Evolutionary conservation across 163 green algal species (phyloP), one percentile per base, ranked within the genome.

Genomic region (Chlorella variabilis): DNA sequence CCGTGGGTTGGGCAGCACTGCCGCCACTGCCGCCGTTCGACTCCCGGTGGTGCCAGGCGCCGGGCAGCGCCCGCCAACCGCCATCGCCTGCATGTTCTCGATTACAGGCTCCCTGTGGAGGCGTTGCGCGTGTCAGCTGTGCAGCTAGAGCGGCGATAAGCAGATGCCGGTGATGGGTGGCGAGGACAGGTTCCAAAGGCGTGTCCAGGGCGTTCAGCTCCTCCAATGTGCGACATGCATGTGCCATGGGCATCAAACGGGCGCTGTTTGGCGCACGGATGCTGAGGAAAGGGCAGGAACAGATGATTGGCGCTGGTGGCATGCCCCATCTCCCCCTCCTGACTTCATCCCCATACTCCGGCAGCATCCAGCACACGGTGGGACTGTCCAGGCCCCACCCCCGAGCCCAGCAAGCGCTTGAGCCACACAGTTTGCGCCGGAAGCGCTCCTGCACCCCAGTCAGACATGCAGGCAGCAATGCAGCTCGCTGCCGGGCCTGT

Each of bases 381-480:
- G n/a, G n/a, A n/a, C n/a, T n/a, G n/a, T n/a, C n/a, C n/a, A n/a
- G n/a, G n/a, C n/a, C n/a, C n/a, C n/a, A n/a, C n/a, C n/a, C n/a
- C n/a, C n/a, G n/a, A n/a, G n/a, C n/a, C n/a, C n/a, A n/a, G n/a
- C n/a, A n/a, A n/a, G n/a, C n/a, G n/a, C n/a, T n/a, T n/a, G n/a
- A n/a, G n/a, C n/a, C n/a, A n/a, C n/a, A n/a, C n/a, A n/a, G n/a
- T 23, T 23, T 25, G 33, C 38, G 41, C 68, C 68, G 20, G 41
- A 29, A n/a, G n/a, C 41, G 13, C 23, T 48, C 42, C n/a, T 20
- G 31, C 48, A 4, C 56, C 27, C 18, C 56, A n/a, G 15, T 9
- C 38, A 59, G 17, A 71, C 36, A 80, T 80, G 73, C 73, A 80
- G 73, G 29, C 73, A 27, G n/a, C 73, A 42, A 80, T 80, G 73